Evolutionary conservation across 345 rosid species (phyloP), one percentile per base, ranked within the genome.

Genomic region (Euphorbia pulcherrima): DNA sequence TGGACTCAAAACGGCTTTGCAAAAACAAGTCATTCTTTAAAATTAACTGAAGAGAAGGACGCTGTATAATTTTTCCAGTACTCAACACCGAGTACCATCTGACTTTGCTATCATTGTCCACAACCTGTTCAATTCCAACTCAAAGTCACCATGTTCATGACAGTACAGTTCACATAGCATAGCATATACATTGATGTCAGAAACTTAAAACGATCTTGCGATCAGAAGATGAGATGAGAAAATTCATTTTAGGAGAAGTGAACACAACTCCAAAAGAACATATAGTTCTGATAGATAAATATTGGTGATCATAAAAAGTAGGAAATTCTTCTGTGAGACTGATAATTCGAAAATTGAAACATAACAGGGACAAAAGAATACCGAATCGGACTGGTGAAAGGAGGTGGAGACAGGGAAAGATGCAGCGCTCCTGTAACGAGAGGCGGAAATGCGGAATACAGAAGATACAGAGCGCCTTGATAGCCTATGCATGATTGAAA

Each of bases 401-500:
- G 88, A 74, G 74, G 60, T 69, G 71, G 86, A 67, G 67, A 72
- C 12, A 24, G 86, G 67, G 44, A 83, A 72, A 5, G 82, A 82
- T 29, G 80, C 62, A 29, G 75, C 72, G 72, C 29, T 80, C 70
- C 63, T 67, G 83, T 53, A 52, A 64, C 77, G 70, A 11, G 82
- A 44, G 72, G 83, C 74, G 9, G 81, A 76, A 65, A 70, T 46
- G 71, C 88, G 82, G n/a, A 90, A 71, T 67, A 84, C 17, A 37
- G 87, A 57, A 37, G 92, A 86, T 57, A 86, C 82, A 5, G 96
- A 83, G 66, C 92, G 96, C 78, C 81, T 79, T 0, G 89, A 80
- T 64, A 93, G 82, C 58, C 80, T 82, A 67, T 89, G 82, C 97
- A 93, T 93, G 65, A 44, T 82, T 54, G 24, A 9, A 20, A 60